A percentile compares a stretch with the other conserved stretches of the same genome.
phyloP scores from a whole-genome alignment of 768 basidiomycete genomes.

The Lentinula lateritia region DNA sequence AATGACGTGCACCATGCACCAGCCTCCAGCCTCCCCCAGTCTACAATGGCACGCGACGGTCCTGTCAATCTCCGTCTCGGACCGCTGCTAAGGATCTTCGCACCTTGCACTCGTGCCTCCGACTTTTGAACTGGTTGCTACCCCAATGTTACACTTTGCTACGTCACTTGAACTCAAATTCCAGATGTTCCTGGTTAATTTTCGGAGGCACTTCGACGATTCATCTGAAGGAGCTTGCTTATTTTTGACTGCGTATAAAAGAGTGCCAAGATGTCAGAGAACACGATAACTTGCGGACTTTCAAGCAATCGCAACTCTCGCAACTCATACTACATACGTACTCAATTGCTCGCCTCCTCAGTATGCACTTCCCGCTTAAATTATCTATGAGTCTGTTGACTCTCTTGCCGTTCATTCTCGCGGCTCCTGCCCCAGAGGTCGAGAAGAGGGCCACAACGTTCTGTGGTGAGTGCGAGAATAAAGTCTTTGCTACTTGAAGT shows the following conservation, averaged over 20 bases:
- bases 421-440: slow-evolving; percentile 15
- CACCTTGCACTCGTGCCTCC: neutral
- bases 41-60: too few relatives aligned
- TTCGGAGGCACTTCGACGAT: slow-evolving; percentile 1
- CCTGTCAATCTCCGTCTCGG: neutral
- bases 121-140: neutral
- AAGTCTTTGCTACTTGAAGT: neutral
- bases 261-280: neutral
- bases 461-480: neutral
- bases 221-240: neutral
- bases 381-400: slow-evolving; percentile 17
- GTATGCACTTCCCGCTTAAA: slow-evolving; percentile 15
- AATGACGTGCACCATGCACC: too few relatives aligned
- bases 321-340: neutral
- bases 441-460: slow-evolving; percentile 31
- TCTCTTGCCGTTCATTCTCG: slow-evolving; percentile 11
- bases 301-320: neutral
- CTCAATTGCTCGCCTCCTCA: neutral
- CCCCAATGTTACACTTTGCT: neutral
- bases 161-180: too few relatives aligned
- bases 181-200: neutral
- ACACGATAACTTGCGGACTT: neutral
- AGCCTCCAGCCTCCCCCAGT: too few relatives aligned
- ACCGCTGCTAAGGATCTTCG: neutral
- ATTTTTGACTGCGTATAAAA: neutral